Base-by-base conservation (phyloP, 2,329 filamentous ascomycete species). In the Lasiodiplodia sp. region DNA sequence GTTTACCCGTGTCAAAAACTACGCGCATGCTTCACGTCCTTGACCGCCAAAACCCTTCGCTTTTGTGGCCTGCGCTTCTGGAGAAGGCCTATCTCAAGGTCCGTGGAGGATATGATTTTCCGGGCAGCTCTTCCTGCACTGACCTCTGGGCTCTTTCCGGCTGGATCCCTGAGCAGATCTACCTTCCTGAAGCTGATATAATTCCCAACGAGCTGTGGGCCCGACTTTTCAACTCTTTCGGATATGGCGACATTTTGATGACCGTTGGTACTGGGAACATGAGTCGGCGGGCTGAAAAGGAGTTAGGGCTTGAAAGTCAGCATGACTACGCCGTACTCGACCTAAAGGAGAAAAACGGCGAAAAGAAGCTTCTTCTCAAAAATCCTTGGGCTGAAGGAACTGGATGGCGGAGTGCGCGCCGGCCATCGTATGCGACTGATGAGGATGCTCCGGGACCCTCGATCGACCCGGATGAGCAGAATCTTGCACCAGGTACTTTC, bases 51-150 rank as follows among this genome's bases (percentile, higher is more conserved):
- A 94, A 97, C 71, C 91, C 92, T 4, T 85, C 83, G n/a, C 84
- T 96, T 16, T 81, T 98, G 16, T 98, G 95, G 94, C 96, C 96
- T 6, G 94, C 95, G 2, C 84, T 99, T 4, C 83, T 98, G 18
- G 96, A 99, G 78, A 99, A 99, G 77, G 96, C 96, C 0, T 99
- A 99, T 73, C 84, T 99, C 1, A 99, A 98, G 82, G 89, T 98
- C 12, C 88, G 95, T 68, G 96, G 96, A 34, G 96, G 96, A 40
- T 99, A 99, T 78, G 94, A 99, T 76, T 99, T 99, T 72, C 95
- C 96, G 0, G 96, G 96, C 8, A 98, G 96, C 75, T 98, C 98
- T 78, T 98, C 95, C 0, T 94, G 93, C 12, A 98, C 95, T 2
- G 96, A 99, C 79, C 82, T 99, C 4, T 97, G 93, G 88, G 91